phyloP scores from a whole-genome alignment of 169 alveolate genomes.

The Plasmodium fragile region DNA sequence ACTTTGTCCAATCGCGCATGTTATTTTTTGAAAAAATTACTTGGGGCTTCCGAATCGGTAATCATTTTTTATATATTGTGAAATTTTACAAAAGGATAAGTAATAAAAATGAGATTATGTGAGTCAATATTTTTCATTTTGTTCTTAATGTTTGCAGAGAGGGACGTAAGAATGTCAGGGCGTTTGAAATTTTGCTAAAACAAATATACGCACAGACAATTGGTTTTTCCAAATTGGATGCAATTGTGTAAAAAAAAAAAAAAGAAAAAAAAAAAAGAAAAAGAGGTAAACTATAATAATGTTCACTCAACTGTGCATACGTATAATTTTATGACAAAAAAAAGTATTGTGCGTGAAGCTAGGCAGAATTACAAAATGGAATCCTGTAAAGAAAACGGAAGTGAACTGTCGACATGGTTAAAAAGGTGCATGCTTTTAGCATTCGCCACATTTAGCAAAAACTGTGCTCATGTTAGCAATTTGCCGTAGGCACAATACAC shows the following conservation, averaged over 20 bases:
- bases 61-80: constrained; percentile 17
- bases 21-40: constrained; percentile 16
- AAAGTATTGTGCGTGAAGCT: not conserved
- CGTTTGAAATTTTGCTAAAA: not conserved
- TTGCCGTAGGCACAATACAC: not conserved
- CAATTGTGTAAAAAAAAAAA: not conserved
- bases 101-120: not conserved
- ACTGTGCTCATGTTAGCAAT: not conserved
- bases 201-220: not conserved
- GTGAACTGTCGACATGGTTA: not conserved
- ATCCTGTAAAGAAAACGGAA: not conserved
- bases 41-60: constrained; percentile 77
- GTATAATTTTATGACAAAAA: not conserved
- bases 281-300: not conserved
- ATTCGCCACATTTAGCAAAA: not conserved
- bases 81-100: not conserved
- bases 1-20: not conserved
- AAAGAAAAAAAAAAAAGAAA: not conserved
- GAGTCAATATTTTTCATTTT: not conserved
- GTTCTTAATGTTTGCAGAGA: not conserved
- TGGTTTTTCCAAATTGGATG: not conserved
- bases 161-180: not conserved
- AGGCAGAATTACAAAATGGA: constrained; percentile 1
- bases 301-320: not conserved
- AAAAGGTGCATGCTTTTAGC: not conserved